Evolutionary conservation across 768 basidiomycete genomes (phyloP).

Genomic region (Leucocoprinus sp.): DNA sequence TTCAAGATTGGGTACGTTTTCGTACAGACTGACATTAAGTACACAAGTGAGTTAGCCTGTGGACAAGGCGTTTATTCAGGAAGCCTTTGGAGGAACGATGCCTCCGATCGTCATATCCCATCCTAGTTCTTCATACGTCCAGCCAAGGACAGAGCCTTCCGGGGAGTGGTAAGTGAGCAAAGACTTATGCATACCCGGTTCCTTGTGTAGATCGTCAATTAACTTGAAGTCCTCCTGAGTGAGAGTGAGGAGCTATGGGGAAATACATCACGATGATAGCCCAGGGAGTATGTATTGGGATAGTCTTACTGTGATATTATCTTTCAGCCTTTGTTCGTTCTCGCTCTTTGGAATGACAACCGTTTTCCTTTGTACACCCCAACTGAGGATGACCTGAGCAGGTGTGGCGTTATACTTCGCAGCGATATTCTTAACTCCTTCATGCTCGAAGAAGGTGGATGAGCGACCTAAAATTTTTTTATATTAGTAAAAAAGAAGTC

Average conservation of each 20-base stretch:
- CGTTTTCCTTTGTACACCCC: constrained; percentile 56
- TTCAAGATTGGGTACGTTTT: too few species aligned
- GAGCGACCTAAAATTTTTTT: constrained; percentile 17
- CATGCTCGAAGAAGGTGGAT: constrained; percentile 25
- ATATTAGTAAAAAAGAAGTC: too few species aligned
- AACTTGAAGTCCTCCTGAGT: constrained; percentile 29
- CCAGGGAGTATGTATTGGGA: not conserved
- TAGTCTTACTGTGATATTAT: constrained; percentile 34
- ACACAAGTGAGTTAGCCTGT: too few species aligned
- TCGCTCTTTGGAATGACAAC: constrained; percentile 58
- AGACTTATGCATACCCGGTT: constrained; percentile 33
- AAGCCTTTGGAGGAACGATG: constrained; percentile 13
- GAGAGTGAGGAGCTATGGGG: constrained; percentile 26
- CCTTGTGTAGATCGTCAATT: constrained; percentile 32
- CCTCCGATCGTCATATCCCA: constrained; percentile 32
- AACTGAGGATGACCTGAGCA: constrained; percentile 53
- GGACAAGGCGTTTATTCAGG: not conserved
- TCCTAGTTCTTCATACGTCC: constrained; percentile 36
- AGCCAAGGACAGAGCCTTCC: constrained; percentile 31
- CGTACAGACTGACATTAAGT: too few species aligned
- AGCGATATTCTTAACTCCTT: constrained; percentile 24
- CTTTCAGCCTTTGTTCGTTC: constrained; percentile 34
- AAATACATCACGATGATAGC: not conserved
- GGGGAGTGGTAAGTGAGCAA: constrained; percentile 16
- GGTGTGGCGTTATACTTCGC: constrained; percentile 24